A percentile compares a stretch with the other conserved stretches of the same genome.
Conservation (phyloP, 371 early-diverging fungal species). For the Edhazardia aedis region DNA sequence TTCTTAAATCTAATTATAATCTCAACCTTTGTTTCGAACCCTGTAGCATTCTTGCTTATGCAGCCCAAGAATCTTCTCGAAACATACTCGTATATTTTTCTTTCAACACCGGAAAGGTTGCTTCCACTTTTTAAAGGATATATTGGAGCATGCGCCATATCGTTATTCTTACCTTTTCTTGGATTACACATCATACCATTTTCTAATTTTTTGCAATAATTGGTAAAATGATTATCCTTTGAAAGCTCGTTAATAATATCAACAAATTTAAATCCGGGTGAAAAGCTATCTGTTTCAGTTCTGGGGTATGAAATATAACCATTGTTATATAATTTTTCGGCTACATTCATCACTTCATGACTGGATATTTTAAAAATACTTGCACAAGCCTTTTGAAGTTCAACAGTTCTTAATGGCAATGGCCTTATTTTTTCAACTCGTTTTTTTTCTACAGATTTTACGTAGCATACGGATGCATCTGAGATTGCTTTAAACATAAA, state of each 20-base stretch:
- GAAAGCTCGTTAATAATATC: constrained; percentile 47
- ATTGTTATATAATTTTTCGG: constrained; percentile 53
- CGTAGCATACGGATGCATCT: neutral
- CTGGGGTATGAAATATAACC: constrained; percentile 92
- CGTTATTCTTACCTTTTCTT: constrained; percentile 67
- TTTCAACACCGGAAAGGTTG: constrained; percentile 53
- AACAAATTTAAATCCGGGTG: constrained; percentile 54
- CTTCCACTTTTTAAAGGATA: constrained; percentile 62
- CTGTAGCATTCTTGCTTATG: constrained; percentile 75
- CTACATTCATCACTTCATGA: constrained; percentile 58
- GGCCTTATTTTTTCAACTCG: constrained; percentile 51
- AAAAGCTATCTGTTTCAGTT: constrained; percentile 89
- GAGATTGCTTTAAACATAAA: constrained; percentile 14
- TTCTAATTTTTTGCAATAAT: neutral
- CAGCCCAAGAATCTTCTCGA: constrained; percentile 71
- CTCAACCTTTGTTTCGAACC: constrained; percentile 57
- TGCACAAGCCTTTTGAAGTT: constrained; percentile 65
- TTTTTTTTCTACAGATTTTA: too few relatives aligned
- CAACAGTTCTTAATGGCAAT: constrained; percentile 73
- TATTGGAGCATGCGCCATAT: constrained; percentile 96
- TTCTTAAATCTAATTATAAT: constrained; percentile 53
- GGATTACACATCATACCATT: constrained; percentile 47
- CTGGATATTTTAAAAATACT: constrained; percentile 55
- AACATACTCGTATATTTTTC: constrained; percentile 67
- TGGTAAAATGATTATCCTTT: constrained; percentile 12